Base-by-base conservation (phyloP, 306 rosid species). In the Malus sylvestris region DNA sequence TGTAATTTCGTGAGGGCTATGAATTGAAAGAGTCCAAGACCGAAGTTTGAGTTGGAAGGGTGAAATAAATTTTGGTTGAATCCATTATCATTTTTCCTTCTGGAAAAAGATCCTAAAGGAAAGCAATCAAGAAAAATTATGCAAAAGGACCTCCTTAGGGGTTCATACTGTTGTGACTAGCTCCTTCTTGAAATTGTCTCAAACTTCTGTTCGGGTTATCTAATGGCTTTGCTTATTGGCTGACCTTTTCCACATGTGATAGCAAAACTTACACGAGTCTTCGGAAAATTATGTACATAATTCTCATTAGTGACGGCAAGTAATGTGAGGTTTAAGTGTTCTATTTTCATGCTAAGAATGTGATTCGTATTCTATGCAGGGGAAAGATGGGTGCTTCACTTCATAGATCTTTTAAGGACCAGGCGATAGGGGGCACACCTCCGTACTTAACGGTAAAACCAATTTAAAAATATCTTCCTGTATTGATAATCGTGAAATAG, bases 361-460 rank as follows among this genome's bases (percentile, higher is more conserved):
- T 52, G 29, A 33, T 32, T 10, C 60, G n/a, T 38, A 61, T 42
- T 67, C 61, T 72, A 13, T 64, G 7, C 74, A 89, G 94, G 94
- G 91, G 94, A 79, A 89, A 81, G 80, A 76, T 89, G 80, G 94
- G 95, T 13, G 86, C 90, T 49, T 90, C 95, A 7, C 86, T 82
- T 73, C 84, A 89, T 51, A 71, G 89, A 52, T 22, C 72, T 22
- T 75, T 27, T 1, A 90, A 70, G 80, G 81, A 80, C 73, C 57
- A 18, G 73, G 90, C 86, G 11, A 81, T 90, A 22, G 94, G 94
- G 14, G 87, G 87, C 60, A 73, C 70, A 55, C 90, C 90, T 68
- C 95, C 92, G 25, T 90, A 86, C 80, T 59, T 90, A 20, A 82
- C 1, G 92, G 95, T 87, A 60, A 68, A 32, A 5, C 67, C 67